A percentile compares a stretch with the other conserved stretches of the same genome.
phyloP scores from a whole-genome alignment of 805 yeast genomes.

The Candida nonsorbophila region DNA sequence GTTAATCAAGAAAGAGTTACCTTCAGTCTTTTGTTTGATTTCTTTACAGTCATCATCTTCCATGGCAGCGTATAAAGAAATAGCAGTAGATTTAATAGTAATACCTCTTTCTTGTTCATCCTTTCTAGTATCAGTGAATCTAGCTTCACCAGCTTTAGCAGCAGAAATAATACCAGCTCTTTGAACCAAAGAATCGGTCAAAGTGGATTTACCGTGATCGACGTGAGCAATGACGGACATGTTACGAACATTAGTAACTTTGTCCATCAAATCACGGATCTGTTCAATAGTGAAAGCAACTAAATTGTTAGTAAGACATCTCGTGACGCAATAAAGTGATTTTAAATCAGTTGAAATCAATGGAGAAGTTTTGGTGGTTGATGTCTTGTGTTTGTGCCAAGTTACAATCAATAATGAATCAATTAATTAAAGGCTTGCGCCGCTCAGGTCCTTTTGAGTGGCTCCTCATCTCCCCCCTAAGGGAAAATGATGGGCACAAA shows the following conservation, averaged over 20 bases:
- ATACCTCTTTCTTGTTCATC: constrained; percentile 99
- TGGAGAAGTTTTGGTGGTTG: too few species aligned
- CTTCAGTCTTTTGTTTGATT: constrained; percentile 87
- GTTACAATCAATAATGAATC: too few species aligned
- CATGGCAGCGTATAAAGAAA: constrained; percentile 90
- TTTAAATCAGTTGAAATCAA: too few species aligned
- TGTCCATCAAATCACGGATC: constrained; percentile 99
- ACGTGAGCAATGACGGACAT: constrained; percentile 99
- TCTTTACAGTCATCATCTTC: constrained; percentile 78
- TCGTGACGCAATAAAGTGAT: background rate
- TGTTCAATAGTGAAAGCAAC: constrained; percentile 60
- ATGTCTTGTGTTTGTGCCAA: too few species aligned
- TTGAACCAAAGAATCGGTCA: constrained; percentile 98
- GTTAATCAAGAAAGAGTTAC: constrained; percentile 94
- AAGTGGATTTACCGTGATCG: constrained; percentile 99
- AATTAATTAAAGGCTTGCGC: too few species aligned
- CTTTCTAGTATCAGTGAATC: constrained; percentile 99
- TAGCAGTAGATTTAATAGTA: constrained; percentile 98
- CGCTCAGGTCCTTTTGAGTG: too few species aligned
- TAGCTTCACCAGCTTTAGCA: constrained; percentile 99
- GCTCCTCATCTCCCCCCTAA: too few species aligned
- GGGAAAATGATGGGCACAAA: too few species aligned
- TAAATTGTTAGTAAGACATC: constrained; percentile 23
- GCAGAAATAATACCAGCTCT: constrained; percentile 99
- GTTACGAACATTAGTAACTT: constrained; percentile 99